phyloP scores from a whole-genome alignment of 2,329 filamentous ascomycete species.

The Trichoderma asperellum region DNA sequence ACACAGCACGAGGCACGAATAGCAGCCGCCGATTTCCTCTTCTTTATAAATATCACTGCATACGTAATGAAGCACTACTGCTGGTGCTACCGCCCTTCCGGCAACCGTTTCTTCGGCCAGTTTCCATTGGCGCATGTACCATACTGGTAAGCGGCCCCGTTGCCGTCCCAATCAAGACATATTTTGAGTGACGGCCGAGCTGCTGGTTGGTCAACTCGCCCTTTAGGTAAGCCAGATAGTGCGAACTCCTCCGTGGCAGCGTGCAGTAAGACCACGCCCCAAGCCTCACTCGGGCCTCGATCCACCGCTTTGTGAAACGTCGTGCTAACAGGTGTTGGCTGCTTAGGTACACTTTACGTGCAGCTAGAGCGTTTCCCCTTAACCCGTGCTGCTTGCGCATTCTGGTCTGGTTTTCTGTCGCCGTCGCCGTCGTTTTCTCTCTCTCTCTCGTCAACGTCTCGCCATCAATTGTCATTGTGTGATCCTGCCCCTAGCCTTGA shows the following conservation, averaged over 20 bases:
- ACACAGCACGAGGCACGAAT: not conserved
- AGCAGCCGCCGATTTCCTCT: not conserved
- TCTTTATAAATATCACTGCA: not conserved
- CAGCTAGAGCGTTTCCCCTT: conserved; percentile 10
- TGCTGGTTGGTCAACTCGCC: not conserved
- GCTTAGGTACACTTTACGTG: not conserved
- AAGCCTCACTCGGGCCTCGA: conserved; percentile 23
- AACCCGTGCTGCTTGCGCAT: not conserved
- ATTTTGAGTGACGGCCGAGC: not conserved
- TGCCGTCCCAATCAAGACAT: not conserved
- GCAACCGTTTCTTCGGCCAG: not conserved
- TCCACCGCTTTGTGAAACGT: conserved; percentile 27
- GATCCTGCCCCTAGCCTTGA: conserved; percentile 16
- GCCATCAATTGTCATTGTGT: conserved; percentile 14
- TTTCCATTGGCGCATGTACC: not conserved
- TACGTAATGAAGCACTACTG: not conserved
- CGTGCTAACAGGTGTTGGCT: conserved; percentile 9
- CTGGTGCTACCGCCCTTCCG: not conserved
- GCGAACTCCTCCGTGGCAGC: conserved; percentile 19
- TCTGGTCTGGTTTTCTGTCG: not conserved
- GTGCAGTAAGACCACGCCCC: conserved; percentile 4
- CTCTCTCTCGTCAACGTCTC: not conserved
- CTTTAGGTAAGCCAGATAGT: conserved; percentile 19
- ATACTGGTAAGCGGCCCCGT: not conserved
- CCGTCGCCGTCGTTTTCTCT: not conserved